Percentiles rank a stretch among this genome's conserved stretches.
Evolutionary conservation across 164 flowering plant genomes (phyloP).

Genomic region (Aristolochia fimbriata): DNA sequence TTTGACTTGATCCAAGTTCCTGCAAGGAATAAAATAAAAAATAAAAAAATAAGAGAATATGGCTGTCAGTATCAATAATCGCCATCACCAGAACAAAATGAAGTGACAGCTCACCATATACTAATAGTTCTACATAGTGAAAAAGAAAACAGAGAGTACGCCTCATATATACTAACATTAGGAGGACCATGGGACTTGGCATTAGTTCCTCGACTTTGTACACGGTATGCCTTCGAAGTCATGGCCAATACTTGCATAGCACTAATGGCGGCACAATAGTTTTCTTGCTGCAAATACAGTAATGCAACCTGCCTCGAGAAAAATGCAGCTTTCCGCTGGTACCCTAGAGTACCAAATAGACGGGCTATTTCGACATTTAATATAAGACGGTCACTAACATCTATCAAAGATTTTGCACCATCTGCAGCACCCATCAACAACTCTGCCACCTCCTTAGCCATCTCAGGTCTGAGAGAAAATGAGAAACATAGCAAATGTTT

Average conservation of each 20-base stretch:
- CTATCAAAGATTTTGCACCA: constrained; percentile 95
- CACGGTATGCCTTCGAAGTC: constrained; percentile 90
- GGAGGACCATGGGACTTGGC: constrained; percentile 21
- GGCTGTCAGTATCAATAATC: neutral
- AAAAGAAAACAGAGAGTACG: too few species aligned
- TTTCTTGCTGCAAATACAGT: constrained; percentile 90
- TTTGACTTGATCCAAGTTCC: constrained; percentile 37
- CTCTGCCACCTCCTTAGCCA: constrained; percentile 87
- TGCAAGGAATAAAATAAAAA: constrained; percentile 16
- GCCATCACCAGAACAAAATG: neutral
- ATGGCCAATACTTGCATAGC: constrained; percentile 97
- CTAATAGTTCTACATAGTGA: too few species aligned
- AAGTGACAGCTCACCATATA: too few species aligned
- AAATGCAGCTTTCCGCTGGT: constrained; percentile 95
- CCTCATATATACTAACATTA: constrained; percentile 38
- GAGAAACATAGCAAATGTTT: neutral
- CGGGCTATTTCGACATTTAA: constrained; percentile 94
- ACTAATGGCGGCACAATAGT: constrained; percentile 78
- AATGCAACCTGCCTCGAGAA: constrained; percentile 97
- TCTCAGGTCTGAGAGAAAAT: constrained; percentile 43
- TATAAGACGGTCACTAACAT: constrained; percentile 86
- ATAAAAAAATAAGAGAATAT: constrained; percentile 5
- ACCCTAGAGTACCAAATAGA: constrained; percentile 83
- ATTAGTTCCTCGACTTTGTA: constrained; percentile 80
- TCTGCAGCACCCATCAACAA: constrained; percentile 90